Base-by-base conservation (phyloP, 805 yeast species). In the Cyberlindnera japonica region DNA sequence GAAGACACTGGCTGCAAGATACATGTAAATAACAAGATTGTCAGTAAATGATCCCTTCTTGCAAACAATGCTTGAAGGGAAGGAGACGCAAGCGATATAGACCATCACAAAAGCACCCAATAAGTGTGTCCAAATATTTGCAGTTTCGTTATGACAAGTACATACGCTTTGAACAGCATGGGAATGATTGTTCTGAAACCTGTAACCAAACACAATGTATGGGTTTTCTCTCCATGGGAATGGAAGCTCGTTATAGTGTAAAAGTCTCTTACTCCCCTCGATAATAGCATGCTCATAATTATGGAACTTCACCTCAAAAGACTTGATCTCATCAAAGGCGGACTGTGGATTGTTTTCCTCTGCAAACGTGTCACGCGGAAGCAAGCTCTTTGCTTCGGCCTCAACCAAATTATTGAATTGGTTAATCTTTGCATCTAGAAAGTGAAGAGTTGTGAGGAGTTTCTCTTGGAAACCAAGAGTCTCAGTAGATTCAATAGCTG, bases 91-190 rank as follows among this genome's bases (percentile, higher is more conserved):
- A 11, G 77, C 71, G 15, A 90, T 52, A 48, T 79, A 81, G 1
- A 72, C 37, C 58, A 90, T 63, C 21, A 77, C 53, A 3, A 77
- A 22, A 3, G 83, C 74, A 12, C 97, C 98, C 2, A 78, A 25
- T 12, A 87, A 55, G 65, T 91, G 99, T 0, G 96, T 75, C 98
- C 99, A 91, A 41, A 91, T 89, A 63, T 93, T 93, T 57, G 84
- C 74, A 0, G 95, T 75, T 61, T 91, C 99, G 59, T 91, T 91
- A 63, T 93, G 98, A 59, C 69, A 48, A 35, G 68, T 59, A 56
- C 78, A 72, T 14, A 89, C 66, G 35, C 90, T 77, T 44, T 68
- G 61, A 22, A 83, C 38, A 49, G 93, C 83, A 40, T 74, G 71
- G 6, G 54, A 22, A 56, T 83, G 89, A 29, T 75, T 72, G 42